Evolutionary conservation across 2,329 filamentous ascomycete genomes (phyloP).

Genomic region (Pestalotiopsis sp.): DNA sequence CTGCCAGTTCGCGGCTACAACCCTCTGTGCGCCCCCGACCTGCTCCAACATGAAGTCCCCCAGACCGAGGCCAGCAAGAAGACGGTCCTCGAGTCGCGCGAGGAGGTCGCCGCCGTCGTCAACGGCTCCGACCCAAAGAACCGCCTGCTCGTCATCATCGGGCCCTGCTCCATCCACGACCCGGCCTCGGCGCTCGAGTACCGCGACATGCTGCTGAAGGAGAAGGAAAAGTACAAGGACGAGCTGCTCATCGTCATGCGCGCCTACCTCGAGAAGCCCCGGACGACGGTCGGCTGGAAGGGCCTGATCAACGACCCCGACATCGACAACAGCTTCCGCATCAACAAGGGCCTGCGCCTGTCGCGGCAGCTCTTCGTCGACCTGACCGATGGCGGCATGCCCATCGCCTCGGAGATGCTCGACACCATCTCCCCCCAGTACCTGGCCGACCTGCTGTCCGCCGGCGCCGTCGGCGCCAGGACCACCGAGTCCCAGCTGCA

Average conservation of each 20-base stretch:
- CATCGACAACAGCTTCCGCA: constrained; percentile 97
- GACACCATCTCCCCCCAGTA: constrained; percentile 98
- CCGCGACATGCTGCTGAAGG: constrained; percentile 76
- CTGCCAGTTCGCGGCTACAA: constrained; percentile 80
- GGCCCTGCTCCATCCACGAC: constrained; percentile 97
- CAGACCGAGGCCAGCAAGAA: constrained; percentile 56
- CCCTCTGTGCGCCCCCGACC: constrained; percentile 86
- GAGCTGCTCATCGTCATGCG: constrained; percentile 97
- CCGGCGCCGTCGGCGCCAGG: constrained; percentile 91
- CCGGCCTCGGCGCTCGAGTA: constrained; percentile 88
- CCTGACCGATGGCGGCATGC: constrained; percentile 89
- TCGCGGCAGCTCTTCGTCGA: constrained; percentile 92
- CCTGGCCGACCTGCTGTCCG: constrained; percentile 85
- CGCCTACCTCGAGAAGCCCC: constrained; percentile 96
- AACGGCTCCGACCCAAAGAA: constrained; percentile 64
- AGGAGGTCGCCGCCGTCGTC: constrained; percentile 68
- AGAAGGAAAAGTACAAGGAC: constrained; percentile 85
- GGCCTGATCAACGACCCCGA: constrained; percentile 98
- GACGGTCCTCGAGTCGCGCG: constrained; percentile 62
- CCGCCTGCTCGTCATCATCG: constrained; percentile 73
- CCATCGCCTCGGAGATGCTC: constrained; percentile 94
- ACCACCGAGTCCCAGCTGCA: constrained; percentile 97
- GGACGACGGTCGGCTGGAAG: constrained; percentile 98
- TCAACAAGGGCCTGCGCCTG: constrained; percentile 92
- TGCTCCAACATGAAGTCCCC: constrained; percentile 90